Evolutionary conservation across 805 yeast species (phyloP), one percentile per base, ranked within the genome.

Genomic region (Ogataea sp.): DNA sequence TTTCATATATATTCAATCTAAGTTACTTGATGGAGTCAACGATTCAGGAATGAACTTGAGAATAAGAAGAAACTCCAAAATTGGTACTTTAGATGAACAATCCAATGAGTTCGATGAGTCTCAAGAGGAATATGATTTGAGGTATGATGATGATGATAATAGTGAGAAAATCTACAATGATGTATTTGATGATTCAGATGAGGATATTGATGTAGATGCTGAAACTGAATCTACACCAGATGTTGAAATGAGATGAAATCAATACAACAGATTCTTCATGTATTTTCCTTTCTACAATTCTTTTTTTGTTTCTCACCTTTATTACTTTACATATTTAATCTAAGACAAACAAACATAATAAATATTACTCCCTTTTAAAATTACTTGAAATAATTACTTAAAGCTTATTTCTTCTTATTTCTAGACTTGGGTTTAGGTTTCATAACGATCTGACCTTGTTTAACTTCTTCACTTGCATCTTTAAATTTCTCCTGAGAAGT

Each of bases 401-500:
- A 17, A 15, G 18, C 17, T 38, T 39, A n/a, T 20, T 37, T 31
- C 34, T 41, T 41, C 39, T 36, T 39, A 38, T 42, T 40, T 16
- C 39, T 43, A 11, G 37, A 24, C 7, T 35, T 32, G 6, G 42
- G 37, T 20, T 43, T 16, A 17, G 55, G 53, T 41, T 48, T 51
- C 30, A 82, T 63, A 1, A 81, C 62, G 0, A 83, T 60, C 3
- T 77, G 73, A 0, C 95, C 95, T 45, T 86, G 80, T 47, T 66
- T 75, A 14, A 82, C 80, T 27, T 81, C 90, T 11, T 81, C 82
- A 3, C 78, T 71, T 18, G 85, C 83, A 51, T 77, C 74, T 49
- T 78, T 75, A 50, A 86, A 73, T 59, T 81, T 83, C 40, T 78
- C 82, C 52, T 75, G 83, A 0, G 83, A 70, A 42, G 83, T 90